Evolutionary conservation across 306 rosid genomes (phyloP), one percentile per base, ranked within the genome.

Genomic region (Quercus engelmannii): DNA sequence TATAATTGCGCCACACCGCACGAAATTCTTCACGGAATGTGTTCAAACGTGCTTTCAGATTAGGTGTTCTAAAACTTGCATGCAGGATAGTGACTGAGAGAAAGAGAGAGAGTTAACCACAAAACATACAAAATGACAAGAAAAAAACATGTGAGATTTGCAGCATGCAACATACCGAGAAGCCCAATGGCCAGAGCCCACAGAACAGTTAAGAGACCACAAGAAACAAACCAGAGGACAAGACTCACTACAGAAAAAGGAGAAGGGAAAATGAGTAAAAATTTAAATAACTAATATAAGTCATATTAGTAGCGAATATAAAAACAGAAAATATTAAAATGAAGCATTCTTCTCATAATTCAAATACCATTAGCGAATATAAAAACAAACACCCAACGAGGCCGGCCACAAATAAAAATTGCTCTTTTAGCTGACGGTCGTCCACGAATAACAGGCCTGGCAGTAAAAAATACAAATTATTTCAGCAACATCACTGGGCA

Each of bases 21-120:
- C 99, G 99, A 73, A 95, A 95, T 85, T 95, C 99, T 85, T 95
- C 99, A 28, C 98, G 98, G 85, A 93, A 95, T 74, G 99, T 95
- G 88, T 95, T 95, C 75, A 95, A 80, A 30, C 99, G 99, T 55
- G 99, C 99, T 83, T 95, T 95, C 92, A 95, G 88, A 84, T 95
- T 95, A 19, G 99, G 99, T 65, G 98, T 95, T 87, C 99, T 89
- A 86, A 95, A 84, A 90, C 99, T 95, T 80, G 99, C 99, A 73
- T 95, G 99, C 78, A 91, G 88, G 79, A 95, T 77, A 52, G 98
- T 91, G 35, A 87, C 99, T 95, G 90, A 74, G 55, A 78, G 31
- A 69, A 71, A 78, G 62, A 56, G 33, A 18, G 14, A 58, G 55
- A 70, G 69, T 33, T 30, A 33, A 54, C 64, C 38, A 13, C 52